phyloP scores from a whole-genome alignment of 2,329 filamentous ascomycete species.

The Ustulina deusta region DNA sequence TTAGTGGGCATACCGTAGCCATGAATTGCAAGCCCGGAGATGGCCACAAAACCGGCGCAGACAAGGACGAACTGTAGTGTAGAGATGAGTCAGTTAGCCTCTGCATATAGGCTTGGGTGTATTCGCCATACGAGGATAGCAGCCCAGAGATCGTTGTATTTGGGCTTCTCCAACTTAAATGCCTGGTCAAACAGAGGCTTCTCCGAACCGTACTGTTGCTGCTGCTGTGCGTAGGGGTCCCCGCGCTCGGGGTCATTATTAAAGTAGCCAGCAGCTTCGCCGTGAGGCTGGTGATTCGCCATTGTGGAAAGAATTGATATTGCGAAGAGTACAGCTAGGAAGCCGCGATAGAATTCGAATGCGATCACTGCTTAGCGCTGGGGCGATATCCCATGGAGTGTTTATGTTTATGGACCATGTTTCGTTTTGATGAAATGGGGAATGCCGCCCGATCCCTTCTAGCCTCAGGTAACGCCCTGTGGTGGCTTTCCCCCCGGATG shows the following conservation, averaged over 20 bases:
- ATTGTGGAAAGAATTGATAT: constrained; percentile 14
- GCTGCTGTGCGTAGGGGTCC: constrained; percentile 38
- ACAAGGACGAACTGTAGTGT: constrained; percentile 73
- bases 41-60: constrained; percentile 78
- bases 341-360: neutral
- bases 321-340: neutral
- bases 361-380: constrained; percentile 1
- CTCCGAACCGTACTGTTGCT: constrained; percentile 48
- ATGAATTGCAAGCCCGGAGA: constrained; percentile 80
- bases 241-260: constrained; percentile 39
- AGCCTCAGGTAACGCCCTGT: neutral
- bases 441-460: constrained; percentile 16
- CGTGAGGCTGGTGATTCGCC: constrained; percentile 36
- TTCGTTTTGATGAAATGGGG: constrained; percentile 26
- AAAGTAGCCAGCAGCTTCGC: constrained; percentile 45
- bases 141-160: constrained; percentile 92
- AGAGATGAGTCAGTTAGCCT: constrained; percentile 19
- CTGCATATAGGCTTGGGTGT: neutral
- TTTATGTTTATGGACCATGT: constrained; percentile 32
- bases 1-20: constrained; percentile 69
- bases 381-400: constrained; percentile 2
- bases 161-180: constrained; percentile 86
- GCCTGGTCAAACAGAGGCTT: constrained; percentile 78
- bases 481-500: constrained; percentile 24
- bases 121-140: constrained; percentile 73